Evolutionary conservation across 2,329 filamentous ascomycete species (phyloP), one percentile per base, ranked within the genome.

Genomic region (Gliomastix tumulicola): DNA sequence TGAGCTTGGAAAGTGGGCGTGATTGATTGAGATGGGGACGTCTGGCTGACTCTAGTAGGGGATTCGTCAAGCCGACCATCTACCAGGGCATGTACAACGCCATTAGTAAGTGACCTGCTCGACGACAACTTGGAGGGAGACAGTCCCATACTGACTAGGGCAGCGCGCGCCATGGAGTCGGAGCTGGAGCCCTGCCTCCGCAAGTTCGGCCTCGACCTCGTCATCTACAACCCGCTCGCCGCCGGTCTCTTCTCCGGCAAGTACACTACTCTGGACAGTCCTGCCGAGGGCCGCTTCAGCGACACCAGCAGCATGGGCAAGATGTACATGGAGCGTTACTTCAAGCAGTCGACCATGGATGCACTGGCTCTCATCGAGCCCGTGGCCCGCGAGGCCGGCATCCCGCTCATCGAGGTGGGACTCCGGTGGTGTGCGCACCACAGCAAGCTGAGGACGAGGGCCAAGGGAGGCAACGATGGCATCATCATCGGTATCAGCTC

Each of bases 161-260:
- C 34, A 79, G 73, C 5, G 6, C 68, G 80, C 32, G 68, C 66
- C 20, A 72, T 86, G 34, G 83, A 87, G 54, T 57, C 68, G 4
- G 82, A 87, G 52, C 62, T 86, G 19, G 67, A 86, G 25, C 76
- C 76, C 2, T 76, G 72, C 32, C 82, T 78, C 48, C 69, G 73
- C 15, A 71, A 79, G 30, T 86, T 84, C 49, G 80, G 79, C 2
- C 66, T 87, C 16, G 78, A 82, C 35, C 66, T 87, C 15, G 79
- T 85, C 6, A 61, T 82, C 32, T 85, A 84, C 59, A 88, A 86
- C 51, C 83, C 82, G 0, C 60, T 86, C 23, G 82, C 81, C 2
- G 84, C 82, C 7, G 84, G 84, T 2, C 56, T 87, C 7, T 79
- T 88, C 52, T 75, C 71, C 4, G 82, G 82, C 27, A 83, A 82